phyloP scores from a whole-genome alignment of 2,329 filamentous ascomycete species.

The Leptoxyphium fumago region DNA sequence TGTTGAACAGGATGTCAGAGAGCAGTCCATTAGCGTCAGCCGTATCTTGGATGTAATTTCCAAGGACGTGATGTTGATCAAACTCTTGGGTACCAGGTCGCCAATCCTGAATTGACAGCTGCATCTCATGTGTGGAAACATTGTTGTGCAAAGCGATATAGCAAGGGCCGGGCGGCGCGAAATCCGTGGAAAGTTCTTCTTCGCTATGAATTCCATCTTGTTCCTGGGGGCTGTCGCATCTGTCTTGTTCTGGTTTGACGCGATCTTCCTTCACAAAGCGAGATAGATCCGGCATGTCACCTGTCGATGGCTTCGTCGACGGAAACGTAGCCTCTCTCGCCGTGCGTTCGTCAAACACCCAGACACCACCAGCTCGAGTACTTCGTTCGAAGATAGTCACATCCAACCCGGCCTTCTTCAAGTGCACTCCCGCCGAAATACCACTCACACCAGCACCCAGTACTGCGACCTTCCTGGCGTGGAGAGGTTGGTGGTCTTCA shows the following conservation, averaged over 20 bases:
- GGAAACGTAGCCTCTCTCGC: constrained; percentile 36
- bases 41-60: constrained; percentile 47
- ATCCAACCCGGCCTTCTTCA: constrained; percentile 30
- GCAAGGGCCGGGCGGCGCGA: constrained; percentile 40
- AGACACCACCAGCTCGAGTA: constrained; percentile 39
- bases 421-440: constrained; percentile 32
- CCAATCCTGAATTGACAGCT: constrained; percentile 38
- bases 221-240: background rate
- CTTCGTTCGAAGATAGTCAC: constrained; percentile 42
- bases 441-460: constrained; percentile 40
- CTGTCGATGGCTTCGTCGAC: constrained; percentile 21
- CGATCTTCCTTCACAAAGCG: background rate
- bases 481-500: background rate
- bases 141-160: constrained; percentile 41
- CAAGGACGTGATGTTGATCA: constrained; percentile 41
- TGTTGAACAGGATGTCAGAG: constrained; percentile 38
- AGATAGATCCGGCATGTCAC: constrained; percentile 16
- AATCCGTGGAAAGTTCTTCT: constrained; percentile 1
- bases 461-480: constrained; percentile 23
- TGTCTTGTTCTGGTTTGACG: background rate
- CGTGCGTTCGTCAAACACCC: constrained; percentile 37
- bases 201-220: background rate
- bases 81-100: constrained; percentile 45
- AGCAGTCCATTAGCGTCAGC: constrained; percentile 37
- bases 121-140: constrained; percentile 36